Base-by-base conservation (phyloP, 169 alveolate genomes). In the Besnoitia besnoiti region DNA sequence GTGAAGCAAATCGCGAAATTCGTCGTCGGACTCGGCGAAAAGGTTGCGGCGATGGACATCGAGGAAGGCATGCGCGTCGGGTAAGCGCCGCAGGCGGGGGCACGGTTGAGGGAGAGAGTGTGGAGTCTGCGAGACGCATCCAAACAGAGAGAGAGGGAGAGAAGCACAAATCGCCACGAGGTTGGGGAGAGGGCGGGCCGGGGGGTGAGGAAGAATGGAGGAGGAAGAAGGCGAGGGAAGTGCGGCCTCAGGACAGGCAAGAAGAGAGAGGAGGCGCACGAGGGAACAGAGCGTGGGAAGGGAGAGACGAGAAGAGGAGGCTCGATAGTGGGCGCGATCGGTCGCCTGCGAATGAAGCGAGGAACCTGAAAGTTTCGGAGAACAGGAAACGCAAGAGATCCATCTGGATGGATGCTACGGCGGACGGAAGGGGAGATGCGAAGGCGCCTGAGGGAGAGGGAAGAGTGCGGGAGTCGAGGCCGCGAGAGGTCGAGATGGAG, bases 41-140 rank as follows among this genome's bases (percentile, higher is more conserved):
- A 99, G 94, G 99, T 99, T 55, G 99, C 99, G 37, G 99, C 99
- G 55, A 98, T 99, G 44, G 99, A 99, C 96, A 97, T 99, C 77
- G 99, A 99, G 95, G 99, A 99, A 96, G 99, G 99, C 37, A 99
- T 99, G 99, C 97, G 99, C 91, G 99, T 99, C 1, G 99, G 99
- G 89, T 97, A 94, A 49, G 98, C 5, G 77, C 10, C 5, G 33
- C 5, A 10, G 37, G 37, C 40, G 37, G 77, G 12, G 35, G 21
- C 12, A 61, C 37, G 37, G 10, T 4, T 10, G 77, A 10, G 77
- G 30, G 21, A 27, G 77, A 19, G 77, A 27, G 77, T 50, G 19
- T 50, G 62, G 10, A 19, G 10, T 14, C 30, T 10, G 30, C 10
- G 37, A n/a, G 33, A 61, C 40, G 76, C 7, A 24, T 24, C 30